Evolutionary conservation across 345 rosid species (phyloP).

Genomic region (Eucalyptus erythrocorys): DNA sequence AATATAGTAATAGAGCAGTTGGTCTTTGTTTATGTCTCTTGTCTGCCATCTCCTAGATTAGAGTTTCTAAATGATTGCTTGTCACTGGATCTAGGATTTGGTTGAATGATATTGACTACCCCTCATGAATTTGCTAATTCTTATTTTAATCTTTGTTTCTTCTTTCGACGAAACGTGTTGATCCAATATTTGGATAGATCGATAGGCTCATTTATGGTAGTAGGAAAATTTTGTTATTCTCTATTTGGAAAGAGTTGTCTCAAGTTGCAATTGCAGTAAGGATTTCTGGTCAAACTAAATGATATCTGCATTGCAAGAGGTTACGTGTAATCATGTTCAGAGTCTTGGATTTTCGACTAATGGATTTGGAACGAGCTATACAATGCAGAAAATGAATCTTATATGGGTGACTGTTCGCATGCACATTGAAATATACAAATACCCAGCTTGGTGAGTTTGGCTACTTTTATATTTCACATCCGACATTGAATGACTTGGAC

Average conservation of each 20-base stretch:
- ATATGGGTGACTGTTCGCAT: conserved; percentile 96
- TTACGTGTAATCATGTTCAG: conserved; percentile 88
- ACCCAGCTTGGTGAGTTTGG: conserved; percentile 76
- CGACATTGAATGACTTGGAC: not conserved
- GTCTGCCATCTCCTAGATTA: not conserved
- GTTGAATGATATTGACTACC: not conserved
- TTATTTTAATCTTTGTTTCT: not conserved
- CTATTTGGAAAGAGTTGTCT: not conserved
- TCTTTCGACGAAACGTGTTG: not conserved
- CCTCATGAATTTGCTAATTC: not conserved
- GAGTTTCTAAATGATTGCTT: not conserved
- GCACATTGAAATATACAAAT: conserved; percentile 89
- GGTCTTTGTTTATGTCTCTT: not conserved
- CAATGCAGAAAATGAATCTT: conserved; percentile 89
- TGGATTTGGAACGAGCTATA: conserved; percentile 76
- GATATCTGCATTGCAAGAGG: conserved; percentile 45
- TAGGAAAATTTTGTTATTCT: not conserved
- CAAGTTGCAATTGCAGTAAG: not conserved
- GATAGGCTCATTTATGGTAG: not conserved
- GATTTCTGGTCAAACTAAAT: not conserved
- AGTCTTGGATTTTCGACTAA: conserved; percentile 83
- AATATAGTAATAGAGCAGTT: not conserved
- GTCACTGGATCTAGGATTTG: not conserved
- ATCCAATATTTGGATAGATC: not conserved
- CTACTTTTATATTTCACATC: not conserved